Base-by-base conservation (phyloP, 2,329 filamentous ascomycete genomes). In the Xylariaceae sp. region DNA sequence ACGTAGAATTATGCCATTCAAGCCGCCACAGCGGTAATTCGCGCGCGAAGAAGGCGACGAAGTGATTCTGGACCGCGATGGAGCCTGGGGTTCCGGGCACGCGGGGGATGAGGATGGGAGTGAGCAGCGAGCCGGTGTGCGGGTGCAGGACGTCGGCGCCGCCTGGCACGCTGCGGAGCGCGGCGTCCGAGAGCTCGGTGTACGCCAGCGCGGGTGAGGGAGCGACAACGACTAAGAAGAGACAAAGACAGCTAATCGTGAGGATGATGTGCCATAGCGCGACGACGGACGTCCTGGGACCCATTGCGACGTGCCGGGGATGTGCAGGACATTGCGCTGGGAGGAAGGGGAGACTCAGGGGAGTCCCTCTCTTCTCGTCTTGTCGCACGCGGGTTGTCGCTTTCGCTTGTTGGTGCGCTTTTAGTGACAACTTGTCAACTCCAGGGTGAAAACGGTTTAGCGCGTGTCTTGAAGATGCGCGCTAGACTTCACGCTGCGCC, bases 1-100 rank as follows among this genome's bases (percentile, higher is more conserved):
- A 83, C 0, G 90, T 93, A n/a, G 89, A 92, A 75, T 97, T 97
- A 71, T 99, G 93, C 76, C 90, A 90, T 52, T 87, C 81, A 49
- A 96, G 73, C 4, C 78, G 82, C 94, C 94, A 99, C 42, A 83
- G 77, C 0, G 93, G 92, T 18, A 97, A 83, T 15, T 86, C 78
- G 4, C 78, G 79, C 53, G 75, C 75, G 76, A 97, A 96, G 81
- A 94, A 97, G 72, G 88, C 77, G 69, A 87, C 83, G 70, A 99
- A 91, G 75, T 97, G 93, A 49, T 84, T 80, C 66, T 94, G 88
- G 2, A 89, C 90, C 55, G 81, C 81, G 13, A 76, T 73, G 11
- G 88, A 90, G 34, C 91, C 92, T 1, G 86, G 80, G 0, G 92
- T 96, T 13, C 92, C 94, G 5, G 94, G 90, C 0, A 99, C 92